A percentile compares a stretch with the other conserved stretches of the same genome.
Evolutionary conservation across 176 grass and related monocot species (phyloP).

Genomic region (Thinopyrum elongatum): DNA sequence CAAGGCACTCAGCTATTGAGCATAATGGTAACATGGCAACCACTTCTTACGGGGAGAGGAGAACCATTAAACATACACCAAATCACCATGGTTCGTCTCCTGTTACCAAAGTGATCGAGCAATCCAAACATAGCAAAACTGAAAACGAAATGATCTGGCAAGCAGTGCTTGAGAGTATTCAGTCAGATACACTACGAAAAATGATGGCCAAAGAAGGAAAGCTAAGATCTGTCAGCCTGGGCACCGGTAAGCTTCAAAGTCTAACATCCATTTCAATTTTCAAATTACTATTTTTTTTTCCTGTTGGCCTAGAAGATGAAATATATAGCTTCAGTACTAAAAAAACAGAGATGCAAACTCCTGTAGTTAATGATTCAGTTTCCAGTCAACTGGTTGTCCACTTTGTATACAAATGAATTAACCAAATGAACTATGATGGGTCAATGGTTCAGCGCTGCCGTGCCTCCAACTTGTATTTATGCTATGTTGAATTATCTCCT

Average conservation of each 20-base stretch:
- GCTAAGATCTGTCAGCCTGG: conserved; percentile 70
- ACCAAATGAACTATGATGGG: neutral
- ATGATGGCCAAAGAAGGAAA: conserved; percentile 86
- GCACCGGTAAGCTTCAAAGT: conserved; percentile 54
- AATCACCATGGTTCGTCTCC: conserved; percentile 28
- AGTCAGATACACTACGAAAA: conserved; percentile 71
- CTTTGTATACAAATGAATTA: neutral
- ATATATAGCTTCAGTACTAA: neutral
- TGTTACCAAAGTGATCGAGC: conserved; percentile 32
- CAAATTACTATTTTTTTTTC: neutral
- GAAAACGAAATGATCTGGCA: conserved; percentile 86
- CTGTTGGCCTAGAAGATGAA: neutral
- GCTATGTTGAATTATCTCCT: conserved; percentile 12
- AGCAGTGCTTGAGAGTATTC: conserved; percentile 79
- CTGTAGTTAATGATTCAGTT: neutral
- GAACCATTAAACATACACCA: conserved; percentile 34
- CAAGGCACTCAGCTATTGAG: conserved; percentile 20
- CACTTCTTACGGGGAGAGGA: conserved; percentile 36
- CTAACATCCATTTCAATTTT: conserved; percentile 21
- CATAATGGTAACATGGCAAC: conserved; percentile 32
- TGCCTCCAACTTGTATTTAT: neutral
- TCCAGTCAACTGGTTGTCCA: neutral
- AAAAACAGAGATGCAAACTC: conserved; percentile 14
- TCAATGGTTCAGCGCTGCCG: neutral
- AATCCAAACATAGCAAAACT: conserved; percentile 32